Evolutionary conservation across 2,329 filamentous ascomycete genomes (phyloP), one percentile per base, ranked within the genome.

Genomic region (Pseudogymnoascus sp.): DNA sequence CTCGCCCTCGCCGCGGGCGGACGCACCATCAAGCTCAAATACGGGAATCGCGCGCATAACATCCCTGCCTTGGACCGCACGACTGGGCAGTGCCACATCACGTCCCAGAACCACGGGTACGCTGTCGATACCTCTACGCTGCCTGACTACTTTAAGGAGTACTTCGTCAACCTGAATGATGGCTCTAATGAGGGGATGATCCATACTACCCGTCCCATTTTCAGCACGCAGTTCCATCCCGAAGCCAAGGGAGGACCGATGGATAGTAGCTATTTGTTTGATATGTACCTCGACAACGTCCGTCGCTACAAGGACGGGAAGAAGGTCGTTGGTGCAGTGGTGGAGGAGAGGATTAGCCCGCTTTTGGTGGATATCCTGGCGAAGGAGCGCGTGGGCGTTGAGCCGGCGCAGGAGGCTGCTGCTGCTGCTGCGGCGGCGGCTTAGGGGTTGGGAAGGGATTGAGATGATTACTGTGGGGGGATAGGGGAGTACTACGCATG

Each of bases 21-120:
- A 63, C 84, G 86, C 71, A 97, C 95, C 66, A 88, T 96, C 79
- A 97, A 97, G 85, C 86, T 99, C 78, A 97, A 97, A 85, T 99
- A 97, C 77, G 95, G 95, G 73, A 99, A 99, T 84, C 90, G 95
- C 70, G 95, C 93, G 16, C 95, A 97, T 83, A 99, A 99, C 83
- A 97, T 97, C 72, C 95, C 95, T 7, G 92, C 93, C 66, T 81
- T 97, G 64, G 93, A 97, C 75, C 82, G 97, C 75, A 96, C 90
- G 66, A 97, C 93, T 39, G 93, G 95, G 64, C 91, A 93, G 77
- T 97, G 95, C 86, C 93, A 97, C 81, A 97, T 97, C 77, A 97
- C 93, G 65, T 93, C 88, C 76, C 95, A 99, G 82, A 97, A 97
- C 81, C 95, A 97, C 79, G 95, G 95, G 67, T 99, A 97, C 73